Conservation (phyloP, 768 basidiomycete species). For the Serpula lacrymans region DNA sequence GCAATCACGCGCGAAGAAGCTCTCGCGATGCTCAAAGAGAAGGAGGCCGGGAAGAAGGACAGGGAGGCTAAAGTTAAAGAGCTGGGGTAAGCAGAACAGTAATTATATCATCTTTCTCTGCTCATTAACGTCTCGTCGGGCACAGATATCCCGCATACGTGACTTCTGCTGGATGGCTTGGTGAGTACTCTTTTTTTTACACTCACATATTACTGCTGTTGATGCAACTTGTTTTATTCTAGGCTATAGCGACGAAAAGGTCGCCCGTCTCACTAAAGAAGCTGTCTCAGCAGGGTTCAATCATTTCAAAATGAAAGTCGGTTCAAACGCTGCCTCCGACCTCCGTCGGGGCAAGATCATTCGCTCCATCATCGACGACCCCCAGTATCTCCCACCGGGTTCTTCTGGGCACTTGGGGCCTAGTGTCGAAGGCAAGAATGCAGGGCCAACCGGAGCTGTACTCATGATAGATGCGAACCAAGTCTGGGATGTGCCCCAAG, state of each 20-base stretch:
- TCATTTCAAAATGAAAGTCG: constrained; percentile 99
- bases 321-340: constrained; percentile 77
- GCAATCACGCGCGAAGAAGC: constrained; percentile 92
- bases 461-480: constrained; percentile 99
- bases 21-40: constrained; percentile 72
- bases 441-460: constrained; percentile 90
- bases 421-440: constrained; percentile 83
- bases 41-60: constrained; percentile 71
- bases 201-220: constrained; percentile 9
- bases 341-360: constrained; percentile 85
- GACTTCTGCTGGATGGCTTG: constrained; percentile 91
- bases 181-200: constrained; percentile 26
- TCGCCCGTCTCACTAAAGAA: constrained; percentile 80
- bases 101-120: neutral
- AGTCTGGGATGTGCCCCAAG: constrained; percentile 91
- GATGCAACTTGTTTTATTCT: neutral
- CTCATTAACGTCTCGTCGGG: neutral
- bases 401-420: constrained; percentile 49
- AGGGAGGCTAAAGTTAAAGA: constrained; percentile 74
- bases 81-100: constrained; percentile 44
- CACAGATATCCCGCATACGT: constrained; percentile 91
- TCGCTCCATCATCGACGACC: constrained; percentile 93
- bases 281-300: constrained; percentile 88
- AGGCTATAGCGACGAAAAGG: constrained; percentile 93
- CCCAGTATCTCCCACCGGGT: constrained; percentile 69